Evolutionary conservation across 345 rosid species (phyloP), one percentile per base, ranked within the genome.

Genomic region (Syzygium aqueum): DNA sequence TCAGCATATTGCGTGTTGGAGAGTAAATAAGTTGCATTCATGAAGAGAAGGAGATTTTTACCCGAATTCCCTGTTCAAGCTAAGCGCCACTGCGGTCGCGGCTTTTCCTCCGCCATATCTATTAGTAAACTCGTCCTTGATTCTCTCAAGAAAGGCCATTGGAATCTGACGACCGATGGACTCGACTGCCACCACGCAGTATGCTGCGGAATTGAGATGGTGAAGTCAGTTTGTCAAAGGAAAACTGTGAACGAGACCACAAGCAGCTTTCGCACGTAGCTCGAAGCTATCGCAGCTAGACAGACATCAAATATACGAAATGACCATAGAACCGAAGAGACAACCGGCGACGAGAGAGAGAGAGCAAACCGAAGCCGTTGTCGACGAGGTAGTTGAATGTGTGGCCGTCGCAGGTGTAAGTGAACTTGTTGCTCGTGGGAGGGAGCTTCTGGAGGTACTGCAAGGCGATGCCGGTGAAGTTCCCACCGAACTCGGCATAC

Each of bases 161-260:
- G 92, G 92, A 85, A 89, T 86, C 87, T 91, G 90, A 50, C 91
- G 87, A 73, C 92, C 91, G 2, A 89, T 89, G 61, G 93, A 86
- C 88, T 91, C 93, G 43, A 87, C 90, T 25, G 93, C 93, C 56
- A 91, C 93, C 59, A 91, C 89, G 37, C 93, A 91, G 88, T 87
- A 91, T 37, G 91, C 93, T 91, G 93, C 90, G 73, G 25, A n/a
- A 51, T 84, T 23, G 53, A 59, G 67, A 59, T 59, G 67, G 67
- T 30, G 13, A 5, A 59, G 15, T 27, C 12, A 59, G 67, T 59
- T 11, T 27, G 12, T 56, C 61, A 12, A 56, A 56, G n/a, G n/a
- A 56, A 57, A 57, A 56, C 61, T 56, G 2, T 9, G 23, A 56
- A 23, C 61, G 13, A 12, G 61, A 23, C 13, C 27, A 9, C 61